Base-by-base conservation (phyloP, 768 basidiomycete genomes). In the Lentinula aciculospora region DNA sequence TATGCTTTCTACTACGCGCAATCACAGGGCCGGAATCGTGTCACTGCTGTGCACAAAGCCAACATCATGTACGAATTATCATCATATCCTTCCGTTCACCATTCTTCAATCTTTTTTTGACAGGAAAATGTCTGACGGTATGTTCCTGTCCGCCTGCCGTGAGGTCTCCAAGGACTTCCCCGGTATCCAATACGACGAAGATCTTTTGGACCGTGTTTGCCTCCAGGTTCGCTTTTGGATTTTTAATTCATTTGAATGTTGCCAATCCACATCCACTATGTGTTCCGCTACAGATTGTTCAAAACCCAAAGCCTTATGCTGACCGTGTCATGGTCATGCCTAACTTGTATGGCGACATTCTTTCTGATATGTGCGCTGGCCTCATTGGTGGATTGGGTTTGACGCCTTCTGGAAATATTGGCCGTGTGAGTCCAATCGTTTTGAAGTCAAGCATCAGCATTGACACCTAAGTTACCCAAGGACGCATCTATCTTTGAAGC, bases 321-420 rank as follows among this genome's bases (percentile, higher is more conserved):
- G 94, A 97, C 75, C 88, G 94, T 50, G 96, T 99, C 62, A 98
- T 99, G 96, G 97, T 99, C 64, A 98, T 98, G 95, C 97, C 97
- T 55, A 99, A 99, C 79, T 76, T 99, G 60, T 95, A 92, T 66
- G 92, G 89, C 68, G 94, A 94, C 71, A 97, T 97, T 68, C 76
- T 97, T 62, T 97, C 94, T 48, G 95, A 99, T 71, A 94, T 99
- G 89, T 96, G 94, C 64, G 97, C 97, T 59, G 97, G 97, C 59
- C 81, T 99, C 65, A 98, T 99, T 72, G 97, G 97, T 60, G 97
- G 97, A 62, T 81, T 99, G 62, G 97, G 97, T 62, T 80, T 98
- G 64, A 98, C 96, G 0, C 96, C 96, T 29, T 98, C 96, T 51
- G 95, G 95, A 27, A 98, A 98, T 76, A 98, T 98, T 70, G 95